Conservation (phyloP, 108 stramenopile genomes). For the Conticribra guillardii region DNA sequence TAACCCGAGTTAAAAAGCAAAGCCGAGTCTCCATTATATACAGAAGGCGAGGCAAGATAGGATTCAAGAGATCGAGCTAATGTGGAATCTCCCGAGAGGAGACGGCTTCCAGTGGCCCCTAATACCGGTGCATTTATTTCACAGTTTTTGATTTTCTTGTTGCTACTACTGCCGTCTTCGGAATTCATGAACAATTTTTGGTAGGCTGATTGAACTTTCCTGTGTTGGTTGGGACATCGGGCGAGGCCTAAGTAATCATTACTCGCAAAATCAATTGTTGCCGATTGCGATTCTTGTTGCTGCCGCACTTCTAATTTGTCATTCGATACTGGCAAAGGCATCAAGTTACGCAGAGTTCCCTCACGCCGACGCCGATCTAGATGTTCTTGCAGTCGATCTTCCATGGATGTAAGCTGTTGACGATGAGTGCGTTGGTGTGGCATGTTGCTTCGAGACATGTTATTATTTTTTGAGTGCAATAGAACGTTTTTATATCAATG, state of each 20-base stretch:
- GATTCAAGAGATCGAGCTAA: constrained; percentile 78
- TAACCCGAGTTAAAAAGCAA: constrained; percentile 96
- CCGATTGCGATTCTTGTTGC: not conserved
- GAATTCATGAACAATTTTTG: constrained; percentile 5
- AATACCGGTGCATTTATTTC: constrained; percentile 15
- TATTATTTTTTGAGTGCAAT: no score
- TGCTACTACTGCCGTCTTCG: no score
- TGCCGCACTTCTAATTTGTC: not conserved
- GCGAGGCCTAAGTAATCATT: constrained; percentile 98
- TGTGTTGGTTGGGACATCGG: constrained; percentile 58
- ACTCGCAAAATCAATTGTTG: constrained; percentile 90
- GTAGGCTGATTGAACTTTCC: constrained; percentile 55
- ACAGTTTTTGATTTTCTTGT: no score
- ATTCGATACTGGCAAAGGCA: constrained; percentile 21
- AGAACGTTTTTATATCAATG: no score
- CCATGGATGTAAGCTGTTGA: constrained; percentile 24
- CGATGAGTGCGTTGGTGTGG: no score
- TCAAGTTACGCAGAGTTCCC: constrained; percentile 52
- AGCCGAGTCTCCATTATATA: constrained; percentile 80
- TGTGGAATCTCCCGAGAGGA: constrained; percentile 90
- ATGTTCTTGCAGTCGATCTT: constrained; percentile 44
- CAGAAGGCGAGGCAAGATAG: constrained; percentile 50
- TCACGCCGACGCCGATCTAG: constrained; percentile 51
- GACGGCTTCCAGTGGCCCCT: constrained; percentile 94
- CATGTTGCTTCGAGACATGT: no score